Conservation (phyloP, 2,329 filamentous ascomycete species). For the Trichoderma lentiforme region DNA sequence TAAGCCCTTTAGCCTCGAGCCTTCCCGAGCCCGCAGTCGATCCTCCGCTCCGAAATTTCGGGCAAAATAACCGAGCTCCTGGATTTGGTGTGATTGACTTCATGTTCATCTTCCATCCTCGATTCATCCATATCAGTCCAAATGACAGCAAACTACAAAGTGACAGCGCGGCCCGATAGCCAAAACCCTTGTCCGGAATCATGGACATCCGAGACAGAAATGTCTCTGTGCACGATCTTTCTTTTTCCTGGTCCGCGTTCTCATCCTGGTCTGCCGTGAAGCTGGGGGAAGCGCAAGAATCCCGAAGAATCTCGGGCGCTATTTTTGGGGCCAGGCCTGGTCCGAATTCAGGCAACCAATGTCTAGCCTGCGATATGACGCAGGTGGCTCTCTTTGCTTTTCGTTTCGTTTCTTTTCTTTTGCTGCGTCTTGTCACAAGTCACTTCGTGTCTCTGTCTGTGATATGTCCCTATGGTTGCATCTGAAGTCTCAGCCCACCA, state of each 20-base stretch:
- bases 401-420: neutral
- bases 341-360: neutral
- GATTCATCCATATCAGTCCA: neutral
- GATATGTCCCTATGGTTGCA: neutral
- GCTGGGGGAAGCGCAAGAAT: neutral
- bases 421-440: neutral
- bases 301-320: neutral
- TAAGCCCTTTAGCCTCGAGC: neutral
- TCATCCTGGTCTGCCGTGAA: neutral
- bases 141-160: neutral
- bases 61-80: neutral
- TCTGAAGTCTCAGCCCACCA: neutral
- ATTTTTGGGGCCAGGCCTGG: neutral
- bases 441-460: neutral
- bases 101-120: neutral
- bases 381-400: neutral
- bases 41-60: neutral
- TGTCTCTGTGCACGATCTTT: neutral
- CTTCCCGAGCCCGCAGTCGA: neutral
- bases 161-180: neutral
- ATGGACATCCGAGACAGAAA: neutral
- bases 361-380: neutral
- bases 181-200: neutral
- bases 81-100: neutral
- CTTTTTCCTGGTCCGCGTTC: neutral